Base-by-base conservation (phyloP, 805 yeast genomes). In the Kodamaea kaohsiungensis region DNA sequence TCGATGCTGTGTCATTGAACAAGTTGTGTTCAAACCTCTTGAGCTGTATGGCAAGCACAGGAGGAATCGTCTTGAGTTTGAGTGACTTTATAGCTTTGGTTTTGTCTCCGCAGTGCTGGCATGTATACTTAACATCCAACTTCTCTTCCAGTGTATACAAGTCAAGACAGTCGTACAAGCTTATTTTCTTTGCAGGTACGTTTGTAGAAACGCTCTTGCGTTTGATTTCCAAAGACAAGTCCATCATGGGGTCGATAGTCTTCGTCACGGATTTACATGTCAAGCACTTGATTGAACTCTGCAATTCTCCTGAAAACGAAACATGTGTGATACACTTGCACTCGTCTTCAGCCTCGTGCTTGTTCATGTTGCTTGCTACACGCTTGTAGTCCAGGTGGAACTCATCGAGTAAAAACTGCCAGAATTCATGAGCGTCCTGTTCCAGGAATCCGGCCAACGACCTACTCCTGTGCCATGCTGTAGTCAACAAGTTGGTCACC, bases 361-460 rank as follows among this genome's bases (percentile, higher is more conserved):
- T 45, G 43, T 40, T 42, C 19, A 25, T 19, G 46, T 49, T 52
- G 12, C 13, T 30, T 16, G 48, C 43, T 18, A 55, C 46, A 9
- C 57, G 37, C 40, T 59, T 73, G 61, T 76, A 75, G 55, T 70
- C 74, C 52, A 69, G 71, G 69, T 95, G 99, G 53, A 95, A 70
- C 69, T 91, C 96, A 69, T 93, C 89, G 39, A 93, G 77, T 27
- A 93, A 65, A 66, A 93, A 92, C 66, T 95, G 98, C 87, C 96
- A 87, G 70, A 93, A 95, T 70, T 95, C 99, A 71, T 95, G 99
- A 0, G 99, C 98, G 68, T 95, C 99, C 70, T 95, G 99, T 70
- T 95, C 98, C 37, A 95, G 88, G 61, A 92, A 92, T 1, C 99
- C 99, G 0, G 98, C 96, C 55, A 95, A 80, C 35, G 91, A 82